Base-by-base conservation (phyloP, 108 stramenopile species). In the Skeletonema marinoi region DNA sequence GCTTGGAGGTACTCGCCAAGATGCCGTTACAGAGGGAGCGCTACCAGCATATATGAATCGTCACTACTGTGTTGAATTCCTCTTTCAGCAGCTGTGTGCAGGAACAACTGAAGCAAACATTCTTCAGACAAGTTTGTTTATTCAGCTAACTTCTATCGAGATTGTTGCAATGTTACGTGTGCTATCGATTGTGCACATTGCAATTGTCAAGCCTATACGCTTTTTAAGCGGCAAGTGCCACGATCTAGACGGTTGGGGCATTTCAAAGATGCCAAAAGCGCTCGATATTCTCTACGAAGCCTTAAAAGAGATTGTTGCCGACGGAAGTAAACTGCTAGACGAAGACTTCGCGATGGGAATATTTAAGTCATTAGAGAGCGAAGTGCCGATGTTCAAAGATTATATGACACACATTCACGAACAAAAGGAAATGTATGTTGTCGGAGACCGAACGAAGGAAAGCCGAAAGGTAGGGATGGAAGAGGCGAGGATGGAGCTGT, bases 281-380 rank as follows among this genome's bases (percentile, higher is more conserved):
- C 35, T 65, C 6, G 71, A 72, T 44, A 10, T 72, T 10, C 33
- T 72, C 29, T 59, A 72, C 13, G 17, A 21, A 1, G 60, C 71
- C 14, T 64, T 72, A 42, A 19, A 5, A 31, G 42, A 61, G 29
- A 72, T 72, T 42, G 13, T 61, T 5, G 60, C 25, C 14, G 31
- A 72, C 29, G 32, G 32, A 4, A 32, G 13, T 9, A 11, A 19
- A 44, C 14, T 72, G 11, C 71, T 72, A n/a, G 71, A 72, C 16
- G 69, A 70, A 70, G 59, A 60, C 32, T 70, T 62, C 32, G 60
- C 60, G 71, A 72, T 72, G 71, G 32, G 32, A 10, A 61, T 72
- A 17, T 72, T 72, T 5, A 30, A 21, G 25, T 9, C 21, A 6
- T 35, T 35, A 35, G 33, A 35, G 33, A 35, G 33, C 6, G 33